These are phyloP conservation scores for Entomortierella parvispora DNA, from an alignment of 192 early-diverging fungal genomes.

Conservation along the genomic window DNA sequence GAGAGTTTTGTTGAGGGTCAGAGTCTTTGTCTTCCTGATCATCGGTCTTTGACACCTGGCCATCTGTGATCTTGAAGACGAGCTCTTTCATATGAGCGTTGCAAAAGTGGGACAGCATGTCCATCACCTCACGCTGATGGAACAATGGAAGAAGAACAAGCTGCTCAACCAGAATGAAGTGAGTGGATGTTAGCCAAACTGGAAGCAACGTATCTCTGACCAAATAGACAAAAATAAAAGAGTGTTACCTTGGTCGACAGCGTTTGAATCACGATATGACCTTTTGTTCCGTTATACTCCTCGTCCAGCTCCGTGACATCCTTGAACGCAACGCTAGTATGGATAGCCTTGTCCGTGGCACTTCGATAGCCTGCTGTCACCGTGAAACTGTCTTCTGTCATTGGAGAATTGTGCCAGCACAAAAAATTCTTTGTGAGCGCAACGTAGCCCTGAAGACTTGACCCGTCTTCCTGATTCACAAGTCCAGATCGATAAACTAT, in stretches of 20 bases:
- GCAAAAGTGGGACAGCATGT: conserved; percentile 42
- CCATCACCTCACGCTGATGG: conserved; percentile 33
- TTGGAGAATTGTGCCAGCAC: conserved; percentile 50
- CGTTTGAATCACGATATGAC: conserved; percentile 26
- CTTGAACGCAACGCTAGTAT: conserved; percentile 25
- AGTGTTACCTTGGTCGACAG: conserved; percentile 29
- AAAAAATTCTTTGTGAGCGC: conserved; percentile 42
- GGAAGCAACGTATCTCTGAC: background rate
- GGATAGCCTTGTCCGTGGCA: background rate
- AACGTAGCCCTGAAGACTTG: conserved; percentile 18
- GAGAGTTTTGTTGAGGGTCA: background rate
- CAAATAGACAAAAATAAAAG: too few species aligned
- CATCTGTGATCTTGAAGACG: conserved; percentile 6
- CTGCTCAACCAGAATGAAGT: background rate
- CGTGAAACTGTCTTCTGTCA: conserved; percentile 17
- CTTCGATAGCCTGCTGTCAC: conserved; percentile 3
- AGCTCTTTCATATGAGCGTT: conserved; percentile 39
- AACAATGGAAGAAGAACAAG: conserved; percentile 34
- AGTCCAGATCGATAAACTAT: conserved; percentile 43
- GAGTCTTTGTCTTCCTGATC: background rate
- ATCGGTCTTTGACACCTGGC: background rate
- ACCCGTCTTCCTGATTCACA: conserved; percentile 21
- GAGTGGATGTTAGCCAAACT: background rate
- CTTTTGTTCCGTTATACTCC: conserved; percentile 26
- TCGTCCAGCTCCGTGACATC: conserved; percentile 27